Conservation (phyloP, 805 yeast genomes). For the Starmerella gropengiesseri region DNA sequence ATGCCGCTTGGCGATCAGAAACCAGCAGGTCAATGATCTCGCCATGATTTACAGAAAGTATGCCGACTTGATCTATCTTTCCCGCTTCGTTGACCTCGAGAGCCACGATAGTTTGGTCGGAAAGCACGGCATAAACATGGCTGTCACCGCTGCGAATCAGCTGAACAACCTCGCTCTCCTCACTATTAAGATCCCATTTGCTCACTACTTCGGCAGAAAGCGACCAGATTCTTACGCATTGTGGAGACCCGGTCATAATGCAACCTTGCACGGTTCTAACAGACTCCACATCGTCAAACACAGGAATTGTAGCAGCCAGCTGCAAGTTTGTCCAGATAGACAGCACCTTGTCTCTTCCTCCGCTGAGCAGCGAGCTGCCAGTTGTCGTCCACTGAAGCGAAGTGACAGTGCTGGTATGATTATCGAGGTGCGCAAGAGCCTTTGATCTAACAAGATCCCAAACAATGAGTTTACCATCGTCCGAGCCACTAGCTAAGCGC, state of each 20-base stretch:
- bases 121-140: constrained; percentile 30
- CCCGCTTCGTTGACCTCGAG: constrained; percentile 30
- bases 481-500: constrained; percentile 67
- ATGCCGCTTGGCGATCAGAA: constrained; percentile 56
- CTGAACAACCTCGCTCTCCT: constrained; percentile 19
- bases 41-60: constrained; percentile 86
- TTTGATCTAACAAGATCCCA: constrained; percentile 66
- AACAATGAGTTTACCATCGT: constrained; percentile 43
- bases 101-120: constrained; percentile 73
- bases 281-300: constrained; percentile 41
- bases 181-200: constrained; percentile 17
- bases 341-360: constrained; percentile 82
- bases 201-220: constrained; percentile 20
- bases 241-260: constrained; percentile 20
- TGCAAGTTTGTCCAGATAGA: constrained; percentile 39
- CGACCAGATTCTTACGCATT: constrained; percentile 18
- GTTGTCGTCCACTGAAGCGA: constrained; percentile 55
- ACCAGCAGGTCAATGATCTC: constrained; percentile 82
- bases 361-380: constrained; percentile 54
- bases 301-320: constrained; percentile 58
- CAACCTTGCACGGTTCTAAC: constrained; percentile 28
- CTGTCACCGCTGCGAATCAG: constrained; percentile 5
- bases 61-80: not conserved
- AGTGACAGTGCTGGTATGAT: constrained; percentile 77
- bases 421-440: constrained; percentile 49